A percentile compares a stretch with the other conserved stretches of the same genome.
These are phyloP conservation scores for Ophiocordyceps polyrhachis-furcata DNA, from an alignment of 2,329 filamentous ascomycete species.

Conservation along the genomic window DNA sequence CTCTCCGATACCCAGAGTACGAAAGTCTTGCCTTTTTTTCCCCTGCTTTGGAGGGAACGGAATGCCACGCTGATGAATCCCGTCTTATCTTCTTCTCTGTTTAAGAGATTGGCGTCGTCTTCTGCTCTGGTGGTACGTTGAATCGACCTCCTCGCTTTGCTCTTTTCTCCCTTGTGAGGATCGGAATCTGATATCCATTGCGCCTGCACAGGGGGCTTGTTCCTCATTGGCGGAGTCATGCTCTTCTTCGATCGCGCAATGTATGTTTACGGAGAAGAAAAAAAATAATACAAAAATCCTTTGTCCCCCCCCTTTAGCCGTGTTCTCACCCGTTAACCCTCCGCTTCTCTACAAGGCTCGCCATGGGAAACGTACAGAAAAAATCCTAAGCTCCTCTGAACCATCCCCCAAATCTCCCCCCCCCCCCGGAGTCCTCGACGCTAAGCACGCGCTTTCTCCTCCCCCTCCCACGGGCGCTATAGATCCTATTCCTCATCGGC, in stretches of 20 bases:
- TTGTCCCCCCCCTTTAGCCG: neutral
- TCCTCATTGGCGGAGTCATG: slow-evolving; percentile 83
- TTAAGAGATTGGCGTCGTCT: slow-evolving; percentile 85
- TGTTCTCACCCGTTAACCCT: neutral
- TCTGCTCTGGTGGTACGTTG: slow-evolving; percentile 89
- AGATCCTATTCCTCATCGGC: slow-evolving; percentile 97
- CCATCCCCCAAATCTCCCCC: slow-evolving; percentile 1
- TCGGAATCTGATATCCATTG: neutral
- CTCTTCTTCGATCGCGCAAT: slow-evolving; percentile 97
- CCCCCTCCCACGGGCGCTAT: neutral
- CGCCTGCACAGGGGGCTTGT: slow-evolving; percentile 55
- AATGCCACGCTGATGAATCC: neutral
- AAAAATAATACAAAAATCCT: too few relatives aligned
- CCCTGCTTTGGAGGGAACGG: too few relatives aligned
- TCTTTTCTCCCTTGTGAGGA: neutral
- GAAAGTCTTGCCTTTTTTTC: neutral
- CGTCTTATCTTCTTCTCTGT: neutral
- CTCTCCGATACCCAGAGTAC: slow-evolving; percentile 50
- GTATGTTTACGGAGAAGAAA: slow-evolving; percentile 28
- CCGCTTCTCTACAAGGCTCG: slow-evolving; percentile 40
- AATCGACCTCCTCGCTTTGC: neutral
- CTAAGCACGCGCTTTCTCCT: slow-evolving; percentile 1
- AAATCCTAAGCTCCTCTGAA: neutral
- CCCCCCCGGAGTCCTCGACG: neutral
- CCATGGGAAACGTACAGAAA: slow-evolving; percentile 75